Evolutionary conservation across 306 rosid genomes (phyloP), one percentile per base, ranked within the genome.

Genomic region (Cucurbita maxima): DNA sequence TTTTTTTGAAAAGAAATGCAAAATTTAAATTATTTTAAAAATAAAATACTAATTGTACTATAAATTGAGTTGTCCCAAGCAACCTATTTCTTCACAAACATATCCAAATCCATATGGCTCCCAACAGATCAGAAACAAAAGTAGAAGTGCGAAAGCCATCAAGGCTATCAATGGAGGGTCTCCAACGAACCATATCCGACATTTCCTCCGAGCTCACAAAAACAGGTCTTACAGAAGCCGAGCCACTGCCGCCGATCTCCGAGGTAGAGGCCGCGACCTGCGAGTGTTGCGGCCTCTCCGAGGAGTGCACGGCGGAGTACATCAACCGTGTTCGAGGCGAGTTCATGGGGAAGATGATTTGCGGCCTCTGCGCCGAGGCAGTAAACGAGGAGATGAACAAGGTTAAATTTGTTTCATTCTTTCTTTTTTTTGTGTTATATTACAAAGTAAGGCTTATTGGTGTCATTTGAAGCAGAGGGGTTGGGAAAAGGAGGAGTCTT

Each of bases 281-380:
- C 47, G 92, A 89, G 84, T 89, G 96, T 51, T 89, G 96, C 5
- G 91, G 81, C 62, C 71, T 85, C 87, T 79, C 76, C 0, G 96
- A 89, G 58, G 89, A 89, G 75, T 87, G 86, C 87, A 85, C 82
- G 0, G 34, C 13, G 0, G 89, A 83, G 68, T 89, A 89, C 88
- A 77, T 82, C 5, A 14, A 47, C 18, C 20, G 75, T 4, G 81
- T 83, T 16, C 78, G 84, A 0, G 45, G 63, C 60, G 81, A 74
- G 84, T 86, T 75, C 76, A 80, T 30, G 1, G 89, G 91, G 62
- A 86, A 77, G 59, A 41, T 85, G 2, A 77, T 89, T 13, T 89
- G 91, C 7, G 89, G 95, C 64, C 40, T 89, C 48, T 83, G 89
- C 38, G 85, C 79, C 0, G 96, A 78, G 7, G 96, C 96, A 0